Percentiles rank a stretch among this genome's conserved stretches.
Evolutionary conservation across 805 yeast species (phyloP).

Genomic region (Ogataea paradorogensis): DNA sequence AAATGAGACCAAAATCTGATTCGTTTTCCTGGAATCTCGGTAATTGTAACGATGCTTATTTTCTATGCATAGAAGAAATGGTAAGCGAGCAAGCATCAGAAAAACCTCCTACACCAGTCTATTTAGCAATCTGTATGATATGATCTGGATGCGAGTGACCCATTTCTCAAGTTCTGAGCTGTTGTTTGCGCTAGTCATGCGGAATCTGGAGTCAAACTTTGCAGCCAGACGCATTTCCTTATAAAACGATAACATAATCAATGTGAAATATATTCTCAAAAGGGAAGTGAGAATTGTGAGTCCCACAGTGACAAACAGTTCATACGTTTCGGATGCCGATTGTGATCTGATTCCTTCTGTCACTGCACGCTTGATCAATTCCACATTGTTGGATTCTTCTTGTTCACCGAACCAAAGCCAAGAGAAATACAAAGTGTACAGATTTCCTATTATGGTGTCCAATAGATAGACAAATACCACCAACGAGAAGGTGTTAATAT

Average conservation of each 20-base stretch:
- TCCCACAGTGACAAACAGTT: slow-evolving; percentile 54
- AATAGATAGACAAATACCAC: slow-evolving; percentile 59
- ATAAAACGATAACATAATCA: slow-evolving; percentile 57
- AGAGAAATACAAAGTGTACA: slow-evolving; percentile 73
- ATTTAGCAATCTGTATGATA: slow-evolving; percentile 21
- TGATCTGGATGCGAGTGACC: slow-evolving; percentile 13
- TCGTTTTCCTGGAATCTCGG: no score
- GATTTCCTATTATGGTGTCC: slow-evolving; percentile 65
- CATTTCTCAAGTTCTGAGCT: slow-evolving; percentile 1
- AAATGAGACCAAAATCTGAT: no score
- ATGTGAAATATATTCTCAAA: slow-evolving; percentile 57
- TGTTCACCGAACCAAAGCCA: slow-evolving; percentile 63
- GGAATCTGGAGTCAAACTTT: slow-evolving; percentile 32
- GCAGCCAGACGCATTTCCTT: slow-evolving; percentile 51
- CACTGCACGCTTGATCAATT: slow-evolving; percentile 4
- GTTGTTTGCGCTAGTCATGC: slow-evolving; percentile 17
- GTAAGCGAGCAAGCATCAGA: background rate
- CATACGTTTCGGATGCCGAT: slow-evolving; percentile 60
- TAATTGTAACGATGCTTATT: background rate
- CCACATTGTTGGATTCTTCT: background rate
- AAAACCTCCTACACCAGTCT: slow-evolving; percentile 7
- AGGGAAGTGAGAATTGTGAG: slow-evolving; percentile 47
- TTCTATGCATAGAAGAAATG: slow-evolving; percentile 3
- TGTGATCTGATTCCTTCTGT: slow-evolving; percentile 38
- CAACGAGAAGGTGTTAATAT: slow-evolving; percentile 58